Evolutionary conservation across 108 stramenopile genomes (phyloP).

Genomic region (Cyclotella cryptica): DNA sequence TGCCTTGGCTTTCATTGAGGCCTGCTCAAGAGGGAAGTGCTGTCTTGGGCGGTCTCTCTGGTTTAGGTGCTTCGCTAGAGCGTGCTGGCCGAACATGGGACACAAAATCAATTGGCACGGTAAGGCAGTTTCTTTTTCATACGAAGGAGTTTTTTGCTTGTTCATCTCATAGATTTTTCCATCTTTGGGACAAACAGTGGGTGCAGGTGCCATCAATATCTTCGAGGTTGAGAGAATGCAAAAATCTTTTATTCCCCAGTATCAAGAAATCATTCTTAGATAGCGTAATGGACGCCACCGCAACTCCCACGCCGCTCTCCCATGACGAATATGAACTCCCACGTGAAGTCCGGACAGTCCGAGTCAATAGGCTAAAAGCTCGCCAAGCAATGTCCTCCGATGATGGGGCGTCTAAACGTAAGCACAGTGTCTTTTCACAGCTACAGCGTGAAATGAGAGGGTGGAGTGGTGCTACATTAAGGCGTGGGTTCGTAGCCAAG

Average conservation of each 20-base stretch:
- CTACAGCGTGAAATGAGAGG: conserved; percentile 88
- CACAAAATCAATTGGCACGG: conserved; percentile 32
- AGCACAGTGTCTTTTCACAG: conserved; percentile 93
- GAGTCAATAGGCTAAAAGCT: conserved; percentile 91
- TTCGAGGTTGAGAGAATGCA: conserved; percentile 53
- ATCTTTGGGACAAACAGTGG: conserved; percentile 53
- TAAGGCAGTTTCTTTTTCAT: conserved; percentile 12
- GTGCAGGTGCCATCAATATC: conserved; percentile 66
- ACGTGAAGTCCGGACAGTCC: conserved; percentile 89
- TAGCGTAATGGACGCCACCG: conserved; percentile 82
- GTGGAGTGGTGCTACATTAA: conserved; percentile 91
- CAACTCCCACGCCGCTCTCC: conserved; percentile 92
- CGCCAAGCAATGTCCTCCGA: conserved; percentile 62
- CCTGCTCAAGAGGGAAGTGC: conserved; percentile 86
- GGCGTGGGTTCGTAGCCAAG: conserved; percentile 91
- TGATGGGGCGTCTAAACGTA: conserved; percentile 61
- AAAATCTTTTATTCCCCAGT: conserved; percentile 69
- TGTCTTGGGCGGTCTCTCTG: conserved; percentile 76
- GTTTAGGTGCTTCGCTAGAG: conserved; percentile 83
- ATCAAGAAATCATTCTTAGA: conserved; percentile 82
- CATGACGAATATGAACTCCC: conserved; percentile 98
- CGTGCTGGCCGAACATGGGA: conserved; percentile 67
- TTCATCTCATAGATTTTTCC: conserved; percentile 8
- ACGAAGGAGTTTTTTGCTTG: background rate
- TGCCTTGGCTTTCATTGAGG: conserved; percentile 81